Base-by-base conservation (phyloP, 164 flowering plant genomes). In the Vitis cinerea region DNA sequence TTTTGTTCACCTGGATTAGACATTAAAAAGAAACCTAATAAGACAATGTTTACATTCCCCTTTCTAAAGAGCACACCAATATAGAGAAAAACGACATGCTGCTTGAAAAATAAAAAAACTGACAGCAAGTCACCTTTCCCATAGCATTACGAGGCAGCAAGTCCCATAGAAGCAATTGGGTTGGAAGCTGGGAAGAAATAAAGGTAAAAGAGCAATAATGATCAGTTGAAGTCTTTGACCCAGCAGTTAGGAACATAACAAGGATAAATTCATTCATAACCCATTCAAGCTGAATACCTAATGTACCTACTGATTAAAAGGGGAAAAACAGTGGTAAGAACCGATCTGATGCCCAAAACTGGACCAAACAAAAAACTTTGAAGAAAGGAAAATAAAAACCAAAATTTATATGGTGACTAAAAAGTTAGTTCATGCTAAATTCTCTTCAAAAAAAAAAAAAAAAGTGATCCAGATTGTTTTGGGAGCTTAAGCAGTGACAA, bases 91-190 rank as follows among this genome's bases (percentile, higher is more conserved):
- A 0, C 31, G 0, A 59, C 30, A 5, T 31, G 10, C 14, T 50
- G 5, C 19, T 63, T n/a, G 9, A 3, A 19, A 64, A 62, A 64
- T 5, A 48, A 44, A 17, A 53, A 53, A 59, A 2, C 4, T 15
- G 16, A 16, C 14, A 52, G 49, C 10, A n/a, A 55, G 47, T 78
- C 54, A 93, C 98, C 94, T 96, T 96, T 80, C 98, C 99, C 98
- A 92, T 96, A 1, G 97, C 98, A 77, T 96, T 93, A 0, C 95
- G 93, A 49, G 98, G 95, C 68, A 96, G 79, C 0, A 91, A 82
- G 10, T 88, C 91, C 99, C 97, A 91, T 59, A 91, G 59, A 48
- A 88, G 71, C 68, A 95, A 69, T 63, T 83, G 84, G 2, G 97
- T 91, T 63, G 99, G 99, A 62, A 95, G 72, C 98, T 95, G 77